Percentiles rank a stretch among this genome's conserved stretches.
Evolutionary conservation across 768 basidiomycete genomes (phyloP).

Genomic region (Collybia mongolica): DNA sequence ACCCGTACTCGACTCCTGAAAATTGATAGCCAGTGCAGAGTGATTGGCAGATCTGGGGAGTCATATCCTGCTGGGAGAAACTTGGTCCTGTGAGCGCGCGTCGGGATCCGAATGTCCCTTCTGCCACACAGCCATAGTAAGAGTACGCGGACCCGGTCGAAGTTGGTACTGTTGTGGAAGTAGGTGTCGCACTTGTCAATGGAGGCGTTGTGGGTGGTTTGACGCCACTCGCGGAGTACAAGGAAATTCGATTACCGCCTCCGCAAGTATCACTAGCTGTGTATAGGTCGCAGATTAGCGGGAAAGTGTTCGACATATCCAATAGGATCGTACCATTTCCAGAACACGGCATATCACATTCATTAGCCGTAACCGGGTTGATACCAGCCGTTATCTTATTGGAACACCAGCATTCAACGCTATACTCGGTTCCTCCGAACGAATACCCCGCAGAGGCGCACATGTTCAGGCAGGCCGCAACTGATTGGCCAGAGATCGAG

Average conservation of each 20-base stretch:
- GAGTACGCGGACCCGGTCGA: slow-evolving; percentile 10
- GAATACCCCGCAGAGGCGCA: slow-evolving; percentile 24
- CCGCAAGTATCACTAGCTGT: slow-evolving; percentile 30
- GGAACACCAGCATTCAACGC: slow-evolving; percentile 30
- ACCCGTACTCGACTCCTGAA: slow-evolving; percentile 33
- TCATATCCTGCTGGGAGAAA: slow-evolving; percentile 26
- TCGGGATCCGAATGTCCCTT: slow-evolving; percentile 29
- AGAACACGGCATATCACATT: slow-evolving; percentile 30
- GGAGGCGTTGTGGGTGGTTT: neutral
- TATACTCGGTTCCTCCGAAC: slow-evolving; percentile 31
- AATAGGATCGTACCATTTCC: slow-evolving; percentile 25
- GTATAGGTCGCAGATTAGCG: neutral
- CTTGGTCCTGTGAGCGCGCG: slow-evolving; percentile 28
- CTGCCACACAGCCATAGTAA: slow-evolving; percentile 30
- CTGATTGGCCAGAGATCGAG: slow-evolving; percentile 18
- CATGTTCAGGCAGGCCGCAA: slow-evolving; percentile 24
- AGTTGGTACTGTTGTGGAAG: slow-evolving; percentile 8
- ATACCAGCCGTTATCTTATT: slow-evolving; percentile 20
- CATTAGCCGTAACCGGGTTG: slow-evolving; percentile 14
- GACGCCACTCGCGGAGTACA: slow-evolving; percentile 4
- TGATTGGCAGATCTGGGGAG: slow-evolving; percentile 26
- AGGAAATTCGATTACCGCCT: slow-evolving; percentile 22
- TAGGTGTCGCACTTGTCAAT: slow-evolving; percentile 1
- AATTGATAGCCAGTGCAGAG: slow-evolving; percentile 29
- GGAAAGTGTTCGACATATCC: neutral